Conservation (phyloP, 345 rosid species). For the Litchi chinensis region DNA sequence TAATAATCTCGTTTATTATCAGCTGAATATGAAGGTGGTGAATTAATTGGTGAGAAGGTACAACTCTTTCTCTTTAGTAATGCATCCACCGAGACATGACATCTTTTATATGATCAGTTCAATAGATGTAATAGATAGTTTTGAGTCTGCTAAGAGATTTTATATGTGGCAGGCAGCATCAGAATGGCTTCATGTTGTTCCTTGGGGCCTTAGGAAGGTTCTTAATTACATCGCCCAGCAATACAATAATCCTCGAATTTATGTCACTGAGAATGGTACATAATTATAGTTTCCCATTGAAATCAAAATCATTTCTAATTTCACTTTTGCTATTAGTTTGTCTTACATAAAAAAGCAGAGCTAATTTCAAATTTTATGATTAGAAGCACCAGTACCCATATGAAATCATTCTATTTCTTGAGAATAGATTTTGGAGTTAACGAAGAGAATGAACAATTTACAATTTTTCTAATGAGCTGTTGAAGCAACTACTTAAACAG, state of each 20-base stretch:
- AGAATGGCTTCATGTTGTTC: constrained; percentile 86
- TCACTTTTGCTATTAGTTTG: background rate
- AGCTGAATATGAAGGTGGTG: constrained; percentile 83
- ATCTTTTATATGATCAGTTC: background rate
- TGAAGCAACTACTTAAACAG: background rate
- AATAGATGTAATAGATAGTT: background rate
- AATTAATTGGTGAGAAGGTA: constrained; percentile 81
- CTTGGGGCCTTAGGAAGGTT: constrained; percentile 84
- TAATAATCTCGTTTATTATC: constrained; percentile 25
- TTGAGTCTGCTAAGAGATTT: constrained; percentile 22
- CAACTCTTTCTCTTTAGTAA: constrained; percentile 4
- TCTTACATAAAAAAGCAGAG: background rate
- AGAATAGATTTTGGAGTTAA: background rate
- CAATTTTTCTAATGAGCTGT: background rate
- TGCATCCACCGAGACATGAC: background rate
- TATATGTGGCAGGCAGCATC: constrained; percentile 78
- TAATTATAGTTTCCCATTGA: background rate
- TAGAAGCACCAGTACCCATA: background rate
- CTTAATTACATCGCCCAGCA: constrained; percentile 61
- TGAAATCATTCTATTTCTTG: background rate
- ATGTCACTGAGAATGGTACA: constrained; percentile 82
- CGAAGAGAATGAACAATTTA: background rate
- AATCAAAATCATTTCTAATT: constrained; percentile 6
- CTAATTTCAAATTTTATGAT: background rate
- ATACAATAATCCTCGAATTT: constrained; percentile 68